These are phyloP conservation scores for Capsella rubella DNA, from an alignment of 441 rosid species.

Conservation along the genomic window DNA sequence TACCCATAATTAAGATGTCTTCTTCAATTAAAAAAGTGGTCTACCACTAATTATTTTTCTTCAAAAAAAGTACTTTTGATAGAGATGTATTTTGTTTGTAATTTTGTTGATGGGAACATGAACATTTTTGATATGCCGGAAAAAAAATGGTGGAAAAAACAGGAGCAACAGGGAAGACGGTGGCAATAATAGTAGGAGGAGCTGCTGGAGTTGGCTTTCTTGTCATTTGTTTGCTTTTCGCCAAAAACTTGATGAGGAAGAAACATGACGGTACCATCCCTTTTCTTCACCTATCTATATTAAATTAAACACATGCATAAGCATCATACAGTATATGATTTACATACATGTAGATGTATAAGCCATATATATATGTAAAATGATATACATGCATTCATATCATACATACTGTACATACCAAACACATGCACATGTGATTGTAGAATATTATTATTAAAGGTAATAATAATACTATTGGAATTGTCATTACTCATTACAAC, in stretches of 20 bases:
- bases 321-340: background rate
- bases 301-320: background rate
- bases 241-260: constrained; percentile 80
- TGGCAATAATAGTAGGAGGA: constrained; percentile 98
- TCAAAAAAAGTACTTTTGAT: constrained; percentile 17
- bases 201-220: constrained; percentile 91
- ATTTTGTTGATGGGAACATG: background rate
- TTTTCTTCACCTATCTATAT: background rate
- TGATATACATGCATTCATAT: background rate
- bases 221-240: constrained; percentile 82
- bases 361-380: no score
- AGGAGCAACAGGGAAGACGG: constrained; percentile 82
- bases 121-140: no score
- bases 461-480: background rate
- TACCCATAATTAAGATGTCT: background rate
- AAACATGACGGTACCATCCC: constrained; percentile 75
- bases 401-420: constrained; percentile 15
- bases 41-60: constrained; percentile 30
- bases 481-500: constrained; percentile 2
- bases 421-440: constrained; percentile 38
- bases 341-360: background rate
- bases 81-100: background rate
- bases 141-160: no score
- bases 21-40: background rate
- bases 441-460: background rate